A percentile compares a stretch with the other conserved stretches of the same genome.
phyloP scores from a whole-genome alignment of 140 eudicot genomes.

The Flaveria floridana region DNA sequence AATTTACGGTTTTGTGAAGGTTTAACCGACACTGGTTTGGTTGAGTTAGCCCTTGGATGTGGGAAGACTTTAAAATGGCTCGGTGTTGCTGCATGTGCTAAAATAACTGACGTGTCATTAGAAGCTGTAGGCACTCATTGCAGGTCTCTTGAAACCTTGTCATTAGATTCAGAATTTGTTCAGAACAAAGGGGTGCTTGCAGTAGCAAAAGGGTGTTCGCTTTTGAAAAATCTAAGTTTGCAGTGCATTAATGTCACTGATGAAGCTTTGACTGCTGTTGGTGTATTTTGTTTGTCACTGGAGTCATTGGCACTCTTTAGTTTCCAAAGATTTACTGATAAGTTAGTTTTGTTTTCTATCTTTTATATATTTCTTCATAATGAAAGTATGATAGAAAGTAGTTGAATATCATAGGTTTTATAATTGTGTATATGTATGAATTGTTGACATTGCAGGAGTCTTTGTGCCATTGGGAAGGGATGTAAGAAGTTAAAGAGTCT shows the following conservation, averaged over 20 bases:
- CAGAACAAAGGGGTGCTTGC: slow-evolving; percentile 74
- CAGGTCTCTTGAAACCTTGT: slow-evolving; percentile 55
- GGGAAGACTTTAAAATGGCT: slow-evolving; percentile 75
- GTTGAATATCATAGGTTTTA: neutral
- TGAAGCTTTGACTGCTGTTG: slow-evolving; percentile 69
- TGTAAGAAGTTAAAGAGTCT: slow-evolving; percentile 71
- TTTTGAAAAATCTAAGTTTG: slow-evolving; percentile 62
- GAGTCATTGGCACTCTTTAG: slow-evolving; percentile 71
- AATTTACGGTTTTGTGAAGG: slow-evolving; percentile 93
- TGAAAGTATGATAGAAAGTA: neutral
- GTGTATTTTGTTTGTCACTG: slow-evolving; percentile 57
- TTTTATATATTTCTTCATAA: neutral
- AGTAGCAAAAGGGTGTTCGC: slow-evolving; percentile 73
- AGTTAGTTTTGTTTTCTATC: slow-evolving; percentile 41
- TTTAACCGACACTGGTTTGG: slow-evolving; percentile 71
- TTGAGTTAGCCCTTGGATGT: slow-evolving; percentile 63
- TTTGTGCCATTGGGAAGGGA: slow-evolving; percentile 81
- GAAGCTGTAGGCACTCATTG: slow-evolving; percentile 94
- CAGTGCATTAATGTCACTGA: slow-evolving; percentile 83
- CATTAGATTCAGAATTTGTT: slow-evolving; percentile 74
- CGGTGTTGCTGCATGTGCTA: slow-evolving; percentile 89
- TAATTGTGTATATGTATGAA: slow-evolving; percentile 1
- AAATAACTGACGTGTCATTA: slow-evolving; percentile 74
- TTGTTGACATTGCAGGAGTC: slow-evolving; percentile 56
- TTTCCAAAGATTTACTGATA: slow-evolving; percentile 83